Conservation (phyloP, 768 basidiomycete species). For the Collybia nuda region DNA sequence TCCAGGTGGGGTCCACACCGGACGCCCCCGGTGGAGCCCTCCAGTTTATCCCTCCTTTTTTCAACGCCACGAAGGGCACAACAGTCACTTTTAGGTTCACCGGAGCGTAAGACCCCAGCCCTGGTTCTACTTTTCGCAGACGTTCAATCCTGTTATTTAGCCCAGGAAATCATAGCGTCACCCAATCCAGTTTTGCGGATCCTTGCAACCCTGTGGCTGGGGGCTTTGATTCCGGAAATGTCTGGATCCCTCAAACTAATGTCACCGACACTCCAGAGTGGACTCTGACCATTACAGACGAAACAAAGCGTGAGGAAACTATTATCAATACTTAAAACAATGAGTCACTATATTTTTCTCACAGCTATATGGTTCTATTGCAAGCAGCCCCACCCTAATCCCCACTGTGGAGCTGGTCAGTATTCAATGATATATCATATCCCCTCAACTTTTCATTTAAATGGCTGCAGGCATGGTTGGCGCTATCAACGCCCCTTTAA, state of each 20-base stretch:
- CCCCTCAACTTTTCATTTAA: neutral
- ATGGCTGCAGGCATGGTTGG: constrained; percentile 40
- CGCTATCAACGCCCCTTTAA: constrained; percentile 49
- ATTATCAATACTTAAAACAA: constrained; percentile 15
- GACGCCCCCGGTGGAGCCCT: constrained; percentile 33
- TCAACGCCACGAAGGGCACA: constrained; percentile 43
- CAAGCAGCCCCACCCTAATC: constrained; percentile 38
- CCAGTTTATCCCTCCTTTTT: constrained; percentile 42
- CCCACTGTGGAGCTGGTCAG: constrained; percentile 41
- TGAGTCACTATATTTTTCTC: constrained; percentile 13
- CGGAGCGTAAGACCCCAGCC: constrained; percentile 29
- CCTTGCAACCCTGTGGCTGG: constrained; percentile 43
- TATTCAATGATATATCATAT: neutral
- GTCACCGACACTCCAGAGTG: constrained; percentile 33
- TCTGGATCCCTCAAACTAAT: constrained; percentile 32
- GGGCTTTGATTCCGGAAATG: constrained; percentile 60
- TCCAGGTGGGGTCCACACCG: constrained; percentile 38
- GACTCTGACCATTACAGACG: constrained; percentile 53
- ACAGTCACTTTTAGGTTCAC: constrained; percentile 50
- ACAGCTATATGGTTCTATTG: constrained; percentile 61
- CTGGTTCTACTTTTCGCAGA: constrained; percentile 8
- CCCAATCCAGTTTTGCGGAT: constrained; percentile 44
- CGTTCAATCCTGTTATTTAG: constrained; percentile 15
- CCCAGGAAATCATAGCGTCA: constrained; percentile 54
- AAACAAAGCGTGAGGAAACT: constrained; percentile 37